These are phyloP conservation scores for Podospora pseudocomata DNA, from an alignment of 495 filamentous ascomycete genomes.

Conservation along the genomic window DNA sequence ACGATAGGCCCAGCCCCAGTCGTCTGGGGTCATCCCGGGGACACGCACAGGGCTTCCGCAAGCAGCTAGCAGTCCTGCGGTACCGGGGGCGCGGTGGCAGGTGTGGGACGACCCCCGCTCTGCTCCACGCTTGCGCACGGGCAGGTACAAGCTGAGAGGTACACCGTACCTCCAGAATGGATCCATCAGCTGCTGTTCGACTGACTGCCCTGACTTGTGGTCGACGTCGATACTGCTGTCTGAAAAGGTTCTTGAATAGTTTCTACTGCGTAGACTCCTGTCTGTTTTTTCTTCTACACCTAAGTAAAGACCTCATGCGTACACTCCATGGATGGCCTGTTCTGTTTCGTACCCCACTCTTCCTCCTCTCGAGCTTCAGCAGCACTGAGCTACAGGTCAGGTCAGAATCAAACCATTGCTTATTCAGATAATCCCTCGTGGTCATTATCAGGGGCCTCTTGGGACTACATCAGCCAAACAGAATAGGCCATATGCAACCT, in stretches of 20 bases:
- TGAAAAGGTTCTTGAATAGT: background rate
- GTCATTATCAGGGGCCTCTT: background rate
- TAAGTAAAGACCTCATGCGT: background rate
- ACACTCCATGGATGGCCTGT: background rate
- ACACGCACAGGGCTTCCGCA: constrained; percentile 8
- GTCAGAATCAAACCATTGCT: too few species aligned
- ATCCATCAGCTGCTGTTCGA: background rate
- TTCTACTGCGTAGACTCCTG: too few species aligned
- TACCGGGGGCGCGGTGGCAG: constrained; percentile 11
- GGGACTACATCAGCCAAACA: background rate
- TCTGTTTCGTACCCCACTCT: background rate
- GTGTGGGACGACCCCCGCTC: constrained; percentile 19
- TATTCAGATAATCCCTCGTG: background rate
- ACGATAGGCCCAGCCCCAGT: background rate
- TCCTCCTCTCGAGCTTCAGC: background rate
- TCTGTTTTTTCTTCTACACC: background rate
- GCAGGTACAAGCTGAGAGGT: background rate
- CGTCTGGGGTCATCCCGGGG: constrained; percentile 8
- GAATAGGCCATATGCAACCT: background rate
- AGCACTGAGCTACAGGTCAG: background rate
- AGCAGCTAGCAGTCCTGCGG: constrained; percentile 13
- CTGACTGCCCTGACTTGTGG: background rate
- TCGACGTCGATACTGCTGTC: background rate
- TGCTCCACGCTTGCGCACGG: background rate
- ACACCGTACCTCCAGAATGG: background rate